Percentiles rank a stretch among this genome's conserved stretches.
Evolutionary conservation across 169 alveolate genomes (phyloP).

Genomic region (Miamiensis avidus): DNA sequence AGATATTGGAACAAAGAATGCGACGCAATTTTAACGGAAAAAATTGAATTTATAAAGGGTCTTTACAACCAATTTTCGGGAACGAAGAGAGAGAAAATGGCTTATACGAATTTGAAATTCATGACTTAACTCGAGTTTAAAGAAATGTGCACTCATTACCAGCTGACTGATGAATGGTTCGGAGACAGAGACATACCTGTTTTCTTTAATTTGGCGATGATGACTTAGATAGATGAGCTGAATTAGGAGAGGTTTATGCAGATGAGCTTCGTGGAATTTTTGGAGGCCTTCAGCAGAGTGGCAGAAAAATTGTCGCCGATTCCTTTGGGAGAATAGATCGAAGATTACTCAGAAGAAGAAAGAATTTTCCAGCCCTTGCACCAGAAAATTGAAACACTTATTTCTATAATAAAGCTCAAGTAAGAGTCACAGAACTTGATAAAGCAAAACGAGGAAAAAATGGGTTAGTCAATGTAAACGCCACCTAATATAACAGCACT

Average conservation of each 20-base stretch:
- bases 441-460: too few relatives aligned
- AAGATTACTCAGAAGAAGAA: not conserved
- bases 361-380: not conserved
- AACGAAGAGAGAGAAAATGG: conserved; percentile 13
- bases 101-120: conserved; percentile 16
- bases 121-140: conserved; percentile 65
- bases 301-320: conserved; percentile 54
- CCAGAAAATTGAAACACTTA: conserved; percentile 1
- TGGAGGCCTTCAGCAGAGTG: conserved; percentile 72
- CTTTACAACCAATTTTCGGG: conserved; percentile 7
- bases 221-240: conserved; percentile 66
- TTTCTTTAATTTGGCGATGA: conserved; percentile 64
- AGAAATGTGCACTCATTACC: conserved; percentile 24
- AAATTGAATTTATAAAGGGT: conserved; percentile 29
- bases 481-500: too few relatives aligned
- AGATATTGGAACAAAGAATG: conserved; percentile 62
- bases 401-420: too few relatives aligned
- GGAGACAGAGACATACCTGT: conserved; percentile 55
- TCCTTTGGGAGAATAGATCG: conserved; percentile 15
- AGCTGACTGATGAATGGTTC: conserved; percentile 53
- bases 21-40: conserved; percentile 47
- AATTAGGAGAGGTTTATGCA: conserved; percentile 48
- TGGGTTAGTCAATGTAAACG: too few relatives aligned
- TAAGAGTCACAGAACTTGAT: too few relatives aligned
- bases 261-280: conserved; percentile 64